Percentiles rank a stretch among this genome's conserved stretches.
These are phyloP conservation scores for Cornus florida DNA, from an alignment of 148 eudicot species.

Conservation along the genomic window DNA sequence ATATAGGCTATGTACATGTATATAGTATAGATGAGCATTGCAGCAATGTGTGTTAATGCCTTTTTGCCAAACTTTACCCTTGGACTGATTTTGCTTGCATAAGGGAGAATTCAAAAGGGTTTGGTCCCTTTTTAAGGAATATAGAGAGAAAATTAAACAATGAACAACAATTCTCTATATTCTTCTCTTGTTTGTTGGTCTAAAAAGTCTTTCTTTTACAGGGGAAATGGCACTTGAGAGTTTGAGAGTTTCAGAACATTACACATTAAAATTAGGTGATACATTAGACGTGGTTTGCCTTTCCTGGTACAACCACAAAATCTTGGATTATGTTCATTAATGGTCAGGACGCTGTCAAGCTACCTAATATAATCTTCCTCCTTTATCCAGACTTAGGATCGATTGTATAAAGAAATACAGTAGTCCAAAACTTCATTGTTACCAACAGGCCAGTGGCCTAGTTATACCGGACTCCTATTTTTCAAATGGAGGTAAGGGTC, in stretches of 20 bases:
- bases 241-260: neutral
- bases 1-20: neutral
- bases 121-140: constrained; percentile 25
- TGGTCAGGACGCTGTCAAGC: no score
- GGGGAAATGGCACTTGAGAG: constrained; percentile 36
- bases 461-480: no score
- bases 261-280: constrained; percentile 5
- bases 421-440: no score
- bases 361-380: no score
- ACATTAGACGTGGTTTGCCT: neutral
- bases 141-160: neutral
- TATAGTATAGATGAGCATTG: constrained; percentile 15
- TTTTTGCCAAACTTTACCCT: constrained; percentile 49
- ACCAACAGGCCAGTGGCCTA: no score
- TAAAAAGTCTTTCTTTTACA: constrained; percentile 7
- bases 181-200: constrained; percentile 10
- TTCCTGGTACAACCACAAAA: no score
- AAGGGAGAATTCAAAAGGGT: constrained; percentile 22
- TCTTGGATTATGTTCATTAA: no score
- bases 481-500: no score
- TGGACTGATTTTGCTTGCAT: constrained; percentile 17
- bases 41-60: constrained; percentile 33
- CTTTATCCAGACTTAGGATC: no score
- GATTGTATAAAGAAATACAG: no score
- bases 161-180: neutral